Evolutionary conservation across 768 basidiomycete species (phyloP), one percentile per base, ranked within the genome.

Genomic region (Lanmaoa rubissima): DNA sequence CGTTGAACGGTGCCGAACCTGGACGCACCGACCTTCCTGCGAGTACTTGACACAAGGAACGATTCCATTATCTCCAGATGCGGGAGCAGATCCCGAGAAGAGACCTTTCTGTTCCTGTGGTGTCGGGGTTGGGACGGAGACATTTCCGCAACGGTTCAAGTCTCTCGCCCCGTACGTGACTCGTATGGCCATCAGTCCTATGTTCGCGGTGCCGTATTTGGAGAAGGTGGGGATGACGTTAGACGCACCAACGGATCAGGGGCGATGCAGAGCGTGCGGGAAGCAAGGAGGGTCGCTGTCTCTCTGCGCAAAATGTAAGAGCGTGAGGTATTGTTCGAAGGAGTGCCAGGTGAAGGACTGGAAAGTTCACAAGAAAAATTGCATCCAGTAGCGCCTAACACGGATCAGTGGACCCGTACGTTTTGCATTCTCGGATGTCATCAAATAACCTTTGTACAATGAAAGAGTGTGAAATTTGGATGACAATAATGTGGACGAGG

Each of bases 31-130:
- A 16, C 36, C 63, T 3, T 66, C 66, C 17, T 86, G 85, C 71
- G 79, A 81, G 65, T 85, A 84, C 62, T n/a, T 59, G 17, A 17
- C 57, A 47, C 39, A 72, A 54, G 48, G 60, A 7, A 40, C 14
- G 16, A 68, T 82, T 21, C 82, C 82, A 0, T 67, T 79, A 4
- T 67, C 69, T 42, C 55, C 61, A 7, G 73, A 74, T 28, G 32
- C 61, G 64, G 63, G 63, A 12, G 43, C 53, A 11, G 74, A 78
- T 34, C 68, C 74, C 16, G 70, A 71, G 2, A 65, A 68, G 35
- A 63, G 63, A 10, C 81, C 82, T 0, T 65, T 84, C 21, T 87
- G 85, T 58, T 73, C 71, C 3, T 86, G 85, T 47, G 84, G 84
- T 2, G 65, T 67, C 39, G 83, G 82, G 4, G 74, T 82, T 44